These are phyloP conservation scores for Penicillium sp. DNA, from an alignment of 2,329 filamentous ascomycete species.

Conservation along the genomic window DNA sequence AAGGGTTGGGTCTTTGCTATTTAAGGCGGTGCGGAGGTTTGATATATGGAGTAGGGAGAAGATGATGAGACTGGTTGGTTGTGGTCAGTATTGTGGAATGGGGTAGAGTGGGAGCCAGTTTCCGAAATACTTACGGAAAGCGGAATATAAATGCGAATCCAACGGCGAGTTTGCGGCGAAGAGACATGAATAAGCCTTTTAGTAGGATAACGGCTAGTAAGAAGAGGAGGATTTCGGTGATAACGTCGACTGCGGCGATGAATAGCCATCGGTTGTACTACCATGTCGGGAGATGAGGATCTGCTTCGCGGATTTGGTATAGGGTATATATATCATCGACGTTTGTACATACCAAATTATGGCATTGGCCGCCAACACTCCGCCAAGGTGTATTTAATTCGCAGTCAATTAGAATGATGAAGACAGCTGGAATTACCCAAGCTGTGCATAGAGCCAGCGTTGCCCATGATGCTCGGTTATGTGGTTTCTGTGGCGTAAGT, in stretches of 20 bases:
- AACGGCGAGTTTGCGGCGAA: conserved; percentile 34
- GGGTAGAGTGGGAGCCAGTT: no score
- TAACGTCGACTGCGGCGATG: conserved; percentile 37
- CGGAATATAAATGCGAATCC: conserved; percentile 37
- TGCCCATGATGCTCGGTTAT: conserved; percentile 38
- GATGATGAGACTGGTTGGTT: conserved; percentile 34
- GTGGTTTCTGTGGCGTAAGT: conserved; percentile 45
- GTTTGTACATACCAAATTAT: conserved; percentile 23
- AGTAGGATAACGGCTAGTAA: conserved; percentile 31
- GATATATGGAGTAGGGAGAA: conserved; percentile 39
- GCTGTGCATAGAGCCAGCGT: conserved; percentile 39
- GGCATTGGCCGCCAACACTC: conserved; percentile 25
- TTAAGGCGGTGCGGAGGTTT: conserved; percentile 29
- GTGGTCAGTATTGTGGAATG: neutral
- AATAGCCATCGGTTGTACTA: conserved; percentile 37
- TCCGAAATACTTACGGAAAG: conserved; percentile 34
- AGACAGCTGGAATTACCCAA: conserved; percentile 42
- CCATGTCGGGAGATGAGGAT: neutral
- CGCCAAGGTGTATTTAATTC: conserved; percentile 41
- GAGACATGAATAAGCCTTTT: conserved; percentile 33
- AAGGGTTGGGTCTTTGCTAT: conserved; percentile 37
- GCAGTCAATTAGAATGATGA: conserved; percentile 45
- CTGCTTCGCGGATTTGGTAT: neutral
- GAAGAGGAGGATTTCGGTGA: conserved; percentile 37
- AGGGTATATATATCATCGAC: neutral